Base-by-base conservation (phyloP, 345 rosid species). In the Hirschfeldia incana region DNA sequence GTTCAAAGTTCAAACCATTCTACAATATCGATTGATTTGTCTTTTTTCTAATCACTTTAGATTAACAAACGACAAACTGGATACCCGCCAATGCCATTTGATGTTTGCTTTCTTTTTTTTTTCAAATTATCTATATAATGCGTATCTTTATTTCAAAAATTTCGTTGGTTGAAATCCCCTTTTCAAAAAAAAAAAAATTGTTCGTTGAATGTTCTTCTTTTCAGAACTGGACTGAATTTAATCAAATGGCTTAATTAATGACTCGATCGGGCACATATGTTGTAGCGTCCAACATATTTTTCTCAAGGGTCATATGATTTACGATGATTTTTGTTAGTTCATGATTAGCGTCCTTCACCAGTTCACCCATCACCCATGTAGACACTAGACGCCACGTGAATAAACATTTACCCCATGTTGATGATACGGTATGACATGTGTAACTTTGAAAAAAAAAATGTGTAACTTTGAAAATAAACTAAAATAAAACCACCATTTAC, bases 331-430 rank as follows among this genome's bases (percentile, higher is more conserved):
- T 36, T 57, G 72, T 15, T 67, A 66, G 17, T 36, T 28, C 32
- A 6, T 42, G 60, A 30, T 49, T 26, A 70, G 16, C 63, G 69
- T 16, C 26, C 58, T 27, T 59, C 10, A 62, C 21, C 21, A 21
- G 21, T 21, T 21, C 21, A 21, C 21, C 21, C 21, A 21, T 21
- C 21, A 21, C 44, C 17, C 16, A 46, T 32, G 11, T 16, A 42
- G 46, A 11, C 65, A 58, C 39, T 75, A 30, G 51, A 44, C 63
- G 46, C 55, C 75, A 46, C 63, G 30, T 69, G 55, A 61, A 8
- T 58, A 59, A 28, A 57, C 67, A 37, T 4, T 9, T 21, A 75
- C 15, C 16, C 39, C 32, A 58, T 57, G 44, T 39, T 42, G 59
- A 58, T 57, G 59, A 39, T 42, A 67, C 72, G 28, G 12, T 36